phyloP scores from a whole-genome alignment of 2,329 filamentous ascomycete genomes.

The Hansfordia pulvinata region DNA sequence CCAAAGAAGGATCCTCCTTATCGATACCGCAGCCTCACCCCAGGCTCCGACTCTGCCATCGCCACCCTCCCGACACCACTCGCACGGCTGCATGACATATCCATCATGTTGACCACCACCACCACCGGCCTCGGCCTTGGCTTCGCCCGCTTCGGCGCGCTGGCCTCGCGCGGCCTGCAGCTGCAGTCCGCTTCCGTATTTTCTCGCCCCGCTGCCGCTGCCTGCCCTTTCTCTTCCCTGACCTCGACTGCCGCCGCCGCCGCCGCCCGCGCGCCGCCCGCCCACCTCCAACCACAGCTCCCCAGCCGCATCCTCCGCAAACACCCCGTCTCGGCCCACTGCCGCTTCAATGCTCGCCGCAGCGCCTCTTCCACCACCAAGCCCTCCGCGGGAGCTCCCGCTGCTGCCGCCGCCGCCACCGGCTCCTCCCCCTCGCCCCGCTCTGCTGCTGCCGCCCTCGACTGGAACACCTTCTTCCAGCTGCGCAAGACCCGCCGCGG shows the following conservation, averaged over 20 bases:
- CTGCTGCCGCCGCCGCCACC: slow-evolving; percentile 13
- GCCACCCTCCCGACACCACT: not conserved
- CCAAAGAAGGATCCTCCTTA: too few species aligned
- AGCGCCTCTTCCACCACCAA: slow-evolving; percentile 6
- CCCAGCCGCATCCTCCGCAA: slow-evolving; percentile 5
- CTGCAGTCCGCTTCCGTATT: slow-evolving; percentile 11
- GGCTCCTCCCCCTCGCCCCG: slow-evolving; percentile 12
- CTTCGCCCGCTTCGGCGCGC: slow-evolving; percentile 13
- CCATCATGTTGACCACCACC: slow-evolving; percentile 6
- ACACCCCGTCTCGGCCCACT: slow-evolving; percentile 3
- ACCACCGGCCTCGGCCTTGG: too few species aligned
- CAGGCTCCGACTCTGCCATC: not conserved
- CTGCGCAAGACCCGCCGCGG: slow-evolving; percentile 75
- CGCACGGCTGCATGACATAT: slow-evolving; percentile 3
- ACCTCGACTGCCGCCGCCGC: too few species aligned
- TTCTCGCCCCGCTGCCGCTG: slow-evolving; percentile 10
- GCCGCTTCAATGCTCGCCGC: slow-evolving; percentile 7
- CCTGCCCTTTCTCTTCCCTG: slow-evolving; percentile 6
- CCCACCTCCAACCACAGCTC: slow-evolving; percentile 11
- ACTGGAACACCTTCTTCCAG: slow-evolving; percentile 90
- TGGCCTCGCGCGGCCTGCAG: slow-evolving; percentile 14
- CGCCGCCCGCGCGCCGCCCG: slow-evolving; percentile 9
- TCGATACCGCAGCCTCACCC: too few species aligned
- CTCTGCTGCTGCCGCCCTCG: slow-evolving; percentile 28
- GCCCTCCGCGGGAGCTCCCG: slow-evolving; percentile 10